Evolutionary conservation across 768 basidiomycete genomes (phyloP), one percentile per base, ranked within the genome.

Genomic region (Mycena alexandri): DNA sequence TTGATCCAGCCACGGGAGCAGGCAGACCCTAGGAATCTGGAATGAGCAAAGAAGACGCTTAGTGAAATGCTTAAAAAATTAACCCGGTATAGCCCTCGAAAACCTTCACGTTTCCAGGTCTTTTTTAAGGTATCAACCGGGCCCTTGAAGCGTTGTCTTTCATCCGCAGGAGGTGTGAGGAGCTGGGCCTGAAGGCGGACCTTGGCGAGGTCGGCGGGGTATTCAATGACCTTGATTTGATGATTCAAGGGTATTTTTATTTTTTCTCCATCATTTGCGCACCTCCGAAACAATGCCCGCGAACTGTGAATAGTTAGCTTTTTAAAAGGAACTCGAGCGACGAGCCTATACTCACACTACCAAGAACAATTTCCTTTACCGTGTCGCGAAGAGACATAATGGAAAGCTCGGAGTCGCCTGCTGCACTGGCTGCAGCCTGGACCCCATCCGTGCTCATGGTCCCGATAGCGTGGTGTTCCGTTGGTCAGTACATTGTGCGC

Each of bases 201-300:
- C 81, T 98, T 98, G 62, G 95, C 92, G 41, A 99, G 87, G 79
- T 98, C 96, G 74, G 97, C 95, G 0, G 97, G 97, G 76, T 98
- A 95, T 80, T 97, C 96, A 69, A 98, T 90, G 17, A 95, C 82
- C 67, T 68, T 51, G 10, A 11, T 21, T 51, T 14, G 24, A 25
- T 56, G 22, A 11, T n/a, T 33, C 16, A n/a, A n/a, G 12, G 13
- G 14, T 53, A 16, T 77, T 91, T 89, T 51, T 44, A n/a, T n/a
- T 6, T 29, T 3, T 44, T 38, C 5, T 19, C 11, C 44, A 13
- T 5, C 12, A 8, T 46, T 24, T 9, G 16, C 54, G 11, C 14
- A 67, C 67, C 71, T 85, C 84, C 12, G 95, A 91, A 11, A 87
- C 83, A 83, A 97, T 95, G 25, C 96, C 96, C 61, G 96, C 94